These are phyloP conservation scores for Auriscalpium vulgare DNA, from an alignment of 768 basidiomycete genomes.

Conservation along the genomic window DNA sequence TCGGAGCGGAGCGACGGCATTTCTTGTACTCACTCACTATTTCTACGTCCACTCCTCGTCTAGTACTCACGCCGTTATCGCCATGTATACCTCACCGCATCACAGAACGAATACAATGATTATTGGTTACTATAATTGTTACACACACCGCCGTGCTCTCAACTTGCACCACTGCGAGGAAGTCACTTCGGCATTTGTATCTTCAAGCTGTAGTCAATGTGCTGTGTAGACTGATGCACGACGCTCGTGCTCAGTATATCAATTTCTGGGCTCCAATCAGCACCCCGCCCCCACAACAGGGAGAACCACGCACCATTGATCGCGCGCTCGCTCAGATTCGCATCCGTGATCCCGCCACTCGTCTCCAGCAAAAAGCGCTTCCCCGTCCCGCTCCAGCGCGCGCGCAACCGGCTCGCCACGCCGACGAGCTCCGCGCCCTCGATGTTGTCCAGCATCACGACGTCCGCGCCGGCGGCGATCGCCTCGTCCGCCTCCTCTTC, in stretches of 20 bases:
- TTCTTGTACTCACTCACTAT: too few relatives aligned
- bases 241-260: slow-evolving; percentile 90
- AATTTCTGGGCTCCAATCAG: slow-evolving; percentile 51
- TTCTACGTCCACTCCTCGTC: too few relatives aligned
- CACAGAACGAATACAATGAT: too few relatives aligned
- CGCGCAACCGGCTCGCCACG: slow-evolving; percentile 64
- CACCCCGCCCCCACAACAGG: background rate
- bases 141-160: too few relatives aligned
- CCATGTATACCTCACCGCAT: too few relatives aligned
- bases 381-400: slow-evolving; percentile 71
- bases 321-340: slow-evolving; percentile 70
- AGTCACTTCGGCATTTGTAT: slow-evolving; percentile 57
- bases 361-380: slow-evolving; percentile 83
- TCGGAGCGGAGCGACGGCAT: too few relatives aligned
- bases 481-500: slow-evolving; percentile 93
- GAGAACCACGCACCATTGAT: slow-evolving; percentile 60
- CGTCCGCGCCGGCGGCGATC: slow-evolving; percentile 91
- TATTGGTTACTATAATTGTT: too few relatives aligned
- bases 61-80: too few relatives aligned
- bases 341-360: slow-evolving; percentile 91
- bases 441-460: slow-evolving; percentile 94
- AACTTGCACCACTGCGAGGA: too few relatives aligned
- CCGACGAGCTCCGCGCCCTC: slow-evolving; percentile 63
- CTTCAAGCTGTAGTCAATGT: slow-evolving; percentile 96
- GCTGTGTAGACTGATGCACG: slow-evolving; percentile 87